Conservation (phyloP, 495 filamentous ascomycete species). For the Xylaria telfairii region DNA sequence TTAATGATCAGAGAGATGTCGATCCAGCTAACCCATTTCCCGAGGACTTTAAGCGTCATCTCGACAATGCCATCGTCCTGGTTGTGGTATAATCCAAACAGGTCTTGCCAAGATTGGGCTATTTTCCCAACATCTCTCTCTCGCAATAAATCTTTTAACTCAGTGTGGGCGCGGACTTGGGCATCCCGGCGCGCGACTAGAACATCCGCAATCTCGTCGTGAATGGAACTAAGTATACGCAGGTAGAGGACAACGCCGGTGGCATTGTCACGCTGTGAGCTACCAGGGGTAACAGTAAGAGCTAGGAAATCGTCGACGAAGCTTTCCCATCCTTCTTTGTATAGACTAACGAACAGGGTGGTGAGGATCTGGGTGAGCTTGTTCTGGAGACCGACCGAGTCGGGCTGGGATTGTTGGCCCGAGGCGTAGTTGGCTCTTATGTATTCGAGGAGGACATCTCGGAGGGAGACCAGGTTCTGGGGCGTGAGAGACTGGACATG, state of each 20-base stretch:
- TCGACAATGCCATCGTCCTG: constrained; percentile 78
- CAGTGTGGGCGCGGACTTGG: constrained; percentile 78
- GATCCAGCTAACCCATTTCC: constrained; percentile 97
- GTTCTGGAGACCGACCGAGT: constrained; percentile 84
- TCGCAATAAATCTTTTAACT: constrained; percentile 88
- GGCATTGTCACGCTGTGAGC: constrained; percentile 67
- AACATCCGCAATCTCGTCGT: constrained; percentile 96
- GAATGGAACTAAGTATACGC: constrained; percentile 82
- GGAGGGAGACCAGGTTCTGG: constrained; percentile 71
- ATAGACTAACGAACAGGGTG: constrained; percentile 84
- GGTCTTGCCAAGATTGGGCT: constrained; percentile 86
- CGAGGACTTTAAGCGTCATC: constrained; percentile 84
- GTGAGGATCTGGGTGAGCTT: constrained; percentile 96
- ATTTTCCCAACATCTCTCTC: constrained; percentile 85
- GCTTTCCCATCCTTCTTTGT: constrained; percentile 80
- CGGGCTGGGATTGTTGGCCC: constrained; percentile 58
- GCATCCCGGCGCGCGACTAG: constrained; percentile 74
- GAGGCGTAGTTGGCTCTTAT: constrained; percentile 72
- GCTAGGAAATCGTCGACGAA: constrained; percentile 88
- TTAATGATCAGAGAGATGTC: constrained; percentile 94
- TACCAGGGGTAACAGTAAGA: constrained; percentile 65
- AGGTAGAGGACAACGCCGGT: constrained; percentile 85
- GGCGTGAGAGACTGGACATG: constrained; percentile 71
- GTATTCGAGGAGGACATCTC: constrained; percentile 79
- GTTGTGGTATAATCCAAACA: constrained; percentile 79